Evolutionary conservation across 495 filamentous ascomycete species (phyloP).

Genomic region (Penicillium subrubescens): DNA sequence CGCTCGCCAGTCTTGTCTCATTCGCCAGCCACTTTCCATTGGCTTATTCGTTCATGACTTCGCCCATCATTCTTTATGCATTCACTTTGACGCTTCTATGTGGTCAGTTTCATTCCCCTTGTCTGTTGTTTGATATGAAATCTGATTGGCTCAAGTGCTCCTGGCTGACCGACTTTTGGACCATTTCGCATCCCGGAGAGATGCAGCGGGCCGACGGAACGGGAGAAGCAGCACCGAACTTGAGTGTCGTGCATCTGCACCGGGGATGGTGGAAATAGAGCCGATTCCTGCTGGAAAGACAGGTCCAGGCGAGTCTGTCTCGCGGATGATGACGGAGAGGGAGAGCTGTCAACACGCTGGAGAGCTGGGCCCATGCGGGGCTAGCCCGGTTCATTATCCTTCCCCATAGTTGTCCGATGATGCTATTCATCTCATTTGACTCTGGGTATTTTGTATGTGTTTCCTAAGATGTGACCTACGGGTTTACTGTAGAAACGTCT

Average conservation of each 20-base stretch:
- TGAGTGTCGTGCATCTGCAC: slow-evolving; percentile 7
- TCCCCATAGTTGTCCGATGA: neutral
- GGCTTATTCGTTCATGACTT: slow-evolving; percentile 45
- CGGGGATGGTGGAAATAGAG: slow-evolving; percentile 10
- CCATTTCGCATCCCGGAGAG: slow-evolving; percentile 23
- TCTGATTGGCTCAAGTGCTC: slow-evolving; percentile 34
- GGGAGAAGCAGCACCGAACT: slow-evolving; percentile 26
- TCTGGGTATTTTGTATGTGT: neutral
- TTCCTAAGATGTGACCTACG: neutral
- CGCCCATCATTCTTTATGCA: slow-evolving; percentile 45
- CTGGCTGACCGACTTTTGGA: slow-evolving; percentile 49
- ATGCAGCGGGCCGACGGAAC: slow-evolving; percentile 37
- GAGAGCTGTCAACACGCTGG: neutral
- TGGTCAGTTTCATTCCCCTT: slow-evolving; percentile 31
- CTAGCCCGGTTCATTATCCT: neutral
- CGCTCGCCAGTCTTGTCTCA: slow-evolving; percentile 33
- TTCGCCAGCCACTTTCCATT: slow-evolving; percentile 38
- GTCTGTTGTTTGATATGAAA: neutral
- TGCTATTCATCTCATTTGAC: neutral
- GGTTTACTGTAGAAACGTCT: neutral
- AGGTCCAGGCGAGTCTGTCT: neutral
- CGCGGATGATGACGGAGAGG: slow-evolving; percentile 1
- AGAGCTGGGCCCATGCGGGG: neutral
- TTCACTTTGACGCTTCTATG: slow-evolving; percentile 38
- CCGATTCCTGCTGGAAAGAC: neutral